Percentiles rank a stretch among this genome's conserved stretches.
These are phyloP conservation scores for Protomyces gravidus DNA, from an alignment of 1,139 yeast genomes.

Conservation along the genomic window DNA sequence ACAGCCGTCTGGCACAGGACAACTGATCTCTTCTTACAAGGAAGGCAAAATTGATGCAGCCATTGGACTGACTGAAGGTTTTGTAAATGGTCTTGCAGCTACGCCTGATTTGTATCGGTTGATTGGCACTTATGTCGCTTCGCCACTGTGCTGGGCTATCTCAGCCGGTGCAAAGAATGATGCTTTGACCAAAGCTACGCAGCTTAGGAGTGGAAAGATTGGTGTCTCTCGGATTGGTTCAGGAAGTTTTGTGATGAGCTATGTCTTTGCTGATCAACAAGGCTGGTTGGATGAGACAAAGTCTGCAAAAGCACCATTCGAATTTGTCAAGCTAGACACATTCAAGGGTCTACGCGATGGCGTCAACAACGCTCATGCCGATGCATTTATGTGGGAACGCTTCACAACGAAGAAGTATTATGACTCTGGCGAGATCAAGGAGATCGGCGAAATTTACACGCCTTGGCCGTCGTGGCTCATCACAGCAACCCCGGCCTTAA, in stretches of 20 bases:
- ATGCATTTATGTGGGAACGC: constrained; percentile 95
- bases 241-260: constrained; percentile 88
- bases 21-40: constrained; percentile 68
- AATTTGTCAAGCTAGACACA: constrained; percentile 52
- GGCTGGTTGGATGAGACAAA: constrained; percentile 38
- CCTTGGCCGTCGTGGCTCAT: constrained; percentile 98
- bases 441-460: constrained; percentile 81
- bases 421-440: constrained; percentile 71
- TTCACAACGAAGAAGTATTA: constrained; percentile 83
- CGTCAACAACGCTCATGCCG: constrained; percentile 62
- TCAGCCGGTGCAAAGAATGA: constrained; percentile 64
- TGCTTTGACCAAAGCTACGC: constrained; percentile 50
- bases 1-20: constrained; percentile 84
- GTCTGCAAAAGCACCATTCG: constrained; percentile 41
- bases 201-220: constrained; percentile 60
- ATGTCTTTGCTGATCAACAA: constrained; percentile 65
- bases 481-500: constrained; percentile 48
- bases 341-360: constrained; percentile 74
- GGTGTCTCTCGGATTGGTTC: constrained; percentile 89
- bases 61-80: constrained; percentile 86
- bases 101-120: constrained; percentile 63
- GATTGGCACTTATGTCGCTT: constrained; percentile 74
- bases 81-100: constrained; percentile 73
- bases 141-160: constrained; percentile 82
- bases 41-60: constrained; percentile 63